phyloP scores from a whole-genome alignment of 495 filamentous ascomycete species.

The Penicillium paxilli region DNA sequence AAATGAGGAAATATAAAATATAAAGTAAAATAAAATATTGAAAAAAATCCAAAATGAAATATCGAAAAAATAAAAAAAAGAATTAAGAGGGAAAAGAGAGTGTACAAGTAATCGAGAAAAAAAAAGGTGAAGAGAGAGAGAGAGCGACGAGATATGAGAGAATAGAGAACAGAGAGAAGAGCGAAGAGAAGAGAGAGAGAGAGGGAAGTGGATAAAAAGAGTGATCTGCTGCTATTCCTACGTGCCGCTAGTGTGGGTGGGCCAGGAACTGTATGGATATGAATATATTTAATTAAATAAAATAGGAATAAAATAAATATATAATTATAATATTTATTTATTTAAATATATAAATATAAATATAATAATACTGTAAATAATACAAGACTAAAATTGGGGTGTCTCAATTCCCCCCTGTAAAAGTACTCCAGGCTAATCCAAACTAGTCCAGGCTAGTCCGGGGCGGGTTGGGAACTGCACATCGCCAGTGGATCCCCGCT shows the following conservation, averaged over 20 bases:
- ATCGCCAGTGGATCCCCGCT: background rate
- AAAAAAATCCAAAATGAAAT: conserved; percentile 23
- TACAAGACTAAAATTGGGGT: background rate
- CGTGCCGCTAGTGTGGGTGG: conserved; percentile 36
- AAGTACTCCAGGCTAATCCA: conserved; percentile 14
- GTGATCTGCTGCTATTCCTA: conserved; percentile 45
- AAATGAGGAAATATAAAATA: conserved; percentile 1
- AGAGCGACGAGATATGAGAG: conserved; percentile 36
- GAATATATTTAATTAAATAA: background rate
- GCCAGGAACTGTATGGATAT: conserved; percentile 33
- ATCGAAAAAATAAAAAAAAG: conserved; percentile 25
- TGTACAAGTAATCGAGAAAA: conserved; percentile 4
- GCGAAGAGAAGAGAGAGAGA: conserved; percentile 24
- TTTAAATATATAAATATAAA: conserved; percentile 1
- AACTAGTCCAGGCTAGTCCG: conserved; percentile 17
- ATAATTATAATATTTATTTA: conserved; percentile 1
- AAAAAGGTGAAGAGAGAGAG: conserved; percentile 31
- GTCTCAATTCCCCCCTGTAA: conserved; percentile 15
- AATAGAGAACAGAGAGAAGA: conserved; percentile 33
- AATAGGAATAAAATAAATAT: background rate
- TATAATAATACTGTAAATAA: background rate
- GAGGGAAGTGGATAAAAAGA: conserved; percentile 46
- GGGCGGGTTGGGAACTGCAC: conserved; percentile 24
- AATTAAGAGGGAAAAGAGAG: conserved; percentile 1
- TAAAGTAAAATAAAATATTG: conserved; percentile 20